phyloP scores from a whole-genome alignment of 352 stramenopile species.

The Phytophthora aleatoria region DNA sequence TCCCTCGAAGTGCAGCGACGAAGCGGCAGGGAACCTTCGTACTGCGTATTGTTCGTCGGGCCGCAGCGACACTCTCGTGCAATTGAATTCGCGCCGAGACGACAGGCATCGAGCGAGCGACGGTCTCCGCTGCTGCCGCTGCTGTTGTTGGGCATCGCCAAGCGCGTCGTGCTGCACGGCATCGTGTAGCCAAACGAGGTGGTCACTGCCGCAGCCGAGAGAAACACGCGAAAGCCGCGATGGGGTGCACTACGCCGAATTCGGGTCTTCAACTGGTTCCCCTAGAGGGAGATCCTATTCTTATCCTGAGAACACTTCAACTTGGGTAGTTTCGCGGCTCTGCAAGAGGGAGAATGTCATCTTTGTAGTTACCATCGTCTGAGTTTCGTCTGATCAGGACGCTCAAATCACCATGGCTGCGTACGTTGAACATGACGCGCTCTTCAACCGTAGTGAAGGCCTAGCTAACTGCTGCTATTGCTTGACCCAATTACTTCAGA shows the following conservation, averaged over 20 bases:
- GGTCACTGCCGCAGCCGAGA: no score
- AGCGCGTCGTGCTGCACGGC: conserved; percentile 1
- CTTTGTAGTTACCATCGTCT: not conserved
- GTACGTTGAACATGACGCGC: conserved; percentile 11
- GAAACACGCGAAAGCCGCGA: not conserved
- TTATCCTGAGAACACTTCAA: conserved; percentile 16
- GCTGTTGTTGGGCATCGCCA: not conserved
- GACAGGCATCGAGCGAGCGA: not conserved
- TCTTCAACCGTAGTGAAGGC: not conserved
- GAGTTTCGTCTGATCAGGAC: not conserved
- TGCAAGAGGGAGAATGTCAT: conserved; percentile 1
- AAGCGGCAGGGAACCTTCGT: conserved; percentile 21
- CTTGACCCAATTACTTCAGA: conserved; percentile 21
- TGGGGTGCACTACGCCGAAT: not conserved
- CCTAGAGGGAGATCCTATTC: conserved; percentile 18
- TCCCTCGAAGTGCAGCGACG: conserved; percentile 6
- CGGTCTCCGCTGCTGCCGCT: not conserved
- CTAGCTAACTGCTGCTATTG: conserved; percentile 5
- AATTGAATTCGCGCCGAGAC: conserved; percentile 13
- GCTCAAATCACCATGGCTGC: conserved; percentile 22
- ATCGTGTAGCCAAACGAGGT: not conserved
- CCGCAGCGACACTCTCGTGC: conserved; percentile 22
- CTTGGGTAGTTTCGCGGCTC: conserved; percentile 10
- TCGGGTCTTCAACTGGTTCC: conserved; percentile 17
- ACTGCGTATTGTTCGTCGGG: conserved; percentile 3